Evolutionary conservation across 2,329 filamentous ascomycete species (phyloP).

Genomic region (Xylaria sp.): DNA sequence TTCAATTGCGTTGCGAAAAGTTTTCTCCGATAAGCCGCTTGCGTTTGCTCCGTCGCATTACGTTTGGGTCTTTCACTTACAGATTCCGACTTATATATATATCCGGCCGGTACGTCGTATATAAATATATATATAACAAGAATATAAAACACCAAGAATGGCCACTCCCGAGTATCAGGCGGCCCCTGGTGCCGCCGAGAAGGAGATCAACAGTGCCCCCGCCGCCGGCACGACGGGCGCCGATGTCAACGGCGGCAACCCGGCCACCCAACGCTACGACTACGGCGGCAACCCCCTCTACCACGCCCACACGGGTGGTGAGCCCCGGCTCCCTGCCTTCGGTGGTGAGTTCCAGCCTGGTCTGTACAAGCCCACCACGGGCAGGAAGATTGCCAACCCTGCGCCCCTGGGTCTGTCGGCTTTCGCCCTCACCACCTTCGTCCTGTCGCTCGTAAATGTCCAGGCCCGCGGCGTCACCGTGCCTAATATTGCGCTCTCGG

Average conservation of each 20-base stretch:
- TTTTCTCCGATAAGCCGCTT: not conserved
- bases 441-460: conserved; percentile 80
- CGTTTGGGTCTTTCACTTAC: not conserved
- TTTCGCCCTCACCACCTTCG: conserved; percentile 86
- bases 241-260: conserved; percentile 37
- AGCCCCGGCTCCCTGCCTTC: conserved; percentile 66
- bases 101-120: no score
- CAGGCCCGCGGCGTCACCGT: conserved; percentile 66
- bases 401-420: conserved; percentile 80
- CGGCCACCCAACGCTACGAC: conserved; percentile 48
- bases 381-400: conserved; percentile 82
- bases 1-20: conserved; percentile 13
- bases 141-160: conserved; percentile 31
- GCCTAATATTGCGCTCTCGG: conserved; percentile 74
- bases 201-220: conserved; percentile 35
- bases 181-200: conserved; percentile 37
- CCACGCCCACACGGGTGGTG: conserved; percentile 50
- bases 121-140: not conserved
- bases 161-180: conserved; percentile 37
- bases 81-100: no score
- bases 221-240: conserved; percentile 33
- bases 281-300: conserved; percentile 56
- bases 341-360: conserved; percentile 80
- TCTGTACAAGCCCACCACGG: conserved; percentile 69
- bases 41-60: not conserved